A percentile compares a stretch with the other conserved stretches of the same genome.
Evolutionary conservation across 768 basidiomycete species (phyloP).

Genomic region (Boletus insuetus): DNA sequence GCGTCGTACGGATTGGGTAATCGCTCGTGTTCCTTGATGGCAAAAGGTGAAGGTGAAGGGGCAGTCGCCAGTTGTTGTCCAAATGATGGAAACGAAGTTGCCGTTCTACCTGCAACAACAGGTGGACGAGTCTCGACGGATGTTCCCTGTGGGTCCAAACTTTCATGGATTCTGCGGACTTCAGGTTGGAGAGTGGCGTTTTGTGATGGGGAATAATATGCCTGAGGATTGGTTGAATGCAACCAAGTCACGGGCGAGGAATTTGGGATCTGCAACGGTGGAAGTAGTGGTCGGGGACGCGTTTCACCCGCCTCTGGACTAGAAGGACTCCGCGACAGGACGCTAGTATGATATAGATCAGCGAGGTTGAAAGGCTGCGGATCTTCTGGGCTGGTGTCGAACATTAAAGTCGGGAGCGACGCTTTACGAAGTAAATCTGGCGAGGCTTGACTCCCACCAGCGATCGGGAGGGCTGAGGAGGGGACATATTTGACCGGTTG

Average conservation of each 20-base stretch:
- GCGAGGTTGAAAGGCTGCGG: conserved; percentile 4
- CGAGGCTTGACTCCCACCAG: neutral
- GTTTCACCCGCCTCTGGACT: neutral
- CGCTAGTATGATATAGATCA: conserved; percentile 19
- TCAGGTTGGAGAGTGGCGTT: neutral
- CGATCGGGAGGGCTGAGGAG: neutral
- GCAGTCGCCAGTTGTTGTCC: neutral
- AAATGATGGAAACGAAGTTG: neutral
- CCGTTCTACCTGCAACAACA: neutral
- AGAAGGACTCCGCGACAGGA: conserved; percentile 1
- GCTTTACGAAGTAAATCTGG: neutral
- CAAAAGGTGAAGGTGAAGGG: conserved; percentile 1
- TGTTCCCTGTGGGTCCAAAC: neutral
- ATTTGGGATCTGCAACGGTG: neutral
- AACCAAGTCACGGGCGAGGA: neutral
- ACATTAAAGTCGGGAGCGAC: conserved; percentile 3
- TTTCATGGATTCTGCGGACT: neutral
- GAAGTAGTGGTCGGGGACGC: neutral
- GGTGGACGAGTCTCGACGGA: neutral
- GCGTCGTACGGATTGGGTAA: neutral
- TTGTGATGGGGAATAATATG: neutral
- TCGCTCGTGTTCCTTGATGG: conserved; percentile 1
- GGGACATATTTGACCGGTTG: neutral
- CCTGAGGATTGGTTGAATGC: neutral
- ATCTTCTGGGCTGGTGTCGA: neutral